These are phyloP conservation scores for Aegilops longissima DNA, from an alignment of 176 grass and related monocot species.

Conservation along the genomic window DNA sequence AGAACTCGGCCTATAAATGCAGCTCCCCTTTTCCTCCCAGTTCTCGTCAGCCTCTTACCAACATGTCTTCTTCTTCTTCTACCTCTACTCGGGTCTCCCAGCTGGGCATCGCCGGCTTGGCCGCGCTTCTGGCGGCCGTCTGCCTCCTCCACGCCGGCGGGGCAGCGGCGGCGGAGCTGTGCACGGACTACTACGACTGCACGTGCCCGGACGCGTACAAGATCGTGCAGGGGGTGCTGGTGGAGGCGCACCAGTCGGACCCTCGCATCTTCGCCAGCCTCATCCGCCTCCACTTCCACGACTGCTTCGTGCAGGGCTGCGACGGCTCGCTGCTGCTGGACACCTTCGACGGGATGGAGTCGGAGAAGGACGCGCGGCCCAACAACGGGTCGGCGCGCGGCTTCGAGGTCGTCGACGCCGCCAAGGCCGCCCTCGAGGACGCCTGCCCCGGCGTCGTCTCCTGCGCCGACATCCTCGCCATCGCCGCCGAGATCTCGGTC, in stretches of 20 bases:
- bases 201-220: slow-evolving; percentile 54
- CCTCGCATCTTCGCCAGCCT: slow-evolving; percentile 69
- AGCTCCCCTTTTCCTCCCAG: not conserved
- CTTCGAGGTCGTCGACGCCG: slow-evolving; percentile 56
- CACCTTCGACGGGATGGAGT: slow-evolving; percentile 32
- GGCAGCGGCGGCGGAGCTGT: slow-evolving; percentile 39
- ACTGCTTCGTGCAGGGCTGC: slow-evolving; percentile 94
- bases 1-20: not conserved
- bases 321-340: slow-evolving; percentile 76
- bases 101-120: too few relatives aligned
- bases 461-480: slow-evolving; percentile 87
- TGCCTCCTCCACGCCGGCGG: not conserved
- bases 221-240: slow-evolving; percentile 46
- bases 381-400: slow-evolving; percentile 67
- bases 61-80: slow-evolving; percentile 1
- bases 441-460: slow-evolving; percentile 77
- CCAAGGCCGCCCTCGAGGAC: slow-evolving; percentile 60
- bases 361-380: slow-evolving; percentile 57
- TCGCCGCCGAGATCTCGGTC: slow-evolving; percentile 78
- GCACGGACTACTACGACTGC: slow-evolving; percentile 51
- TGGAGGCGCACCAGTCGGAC: slow-evolving; percentile 57
- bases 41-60: not conserved
- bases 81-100: too few relatives aligned
- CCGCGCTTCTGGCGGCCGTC: not conserved
- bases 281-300: slow-evolving; percentile 82